Conservation (phyloP, 78 protist species). For the Diacronema lutheri region DNA sequence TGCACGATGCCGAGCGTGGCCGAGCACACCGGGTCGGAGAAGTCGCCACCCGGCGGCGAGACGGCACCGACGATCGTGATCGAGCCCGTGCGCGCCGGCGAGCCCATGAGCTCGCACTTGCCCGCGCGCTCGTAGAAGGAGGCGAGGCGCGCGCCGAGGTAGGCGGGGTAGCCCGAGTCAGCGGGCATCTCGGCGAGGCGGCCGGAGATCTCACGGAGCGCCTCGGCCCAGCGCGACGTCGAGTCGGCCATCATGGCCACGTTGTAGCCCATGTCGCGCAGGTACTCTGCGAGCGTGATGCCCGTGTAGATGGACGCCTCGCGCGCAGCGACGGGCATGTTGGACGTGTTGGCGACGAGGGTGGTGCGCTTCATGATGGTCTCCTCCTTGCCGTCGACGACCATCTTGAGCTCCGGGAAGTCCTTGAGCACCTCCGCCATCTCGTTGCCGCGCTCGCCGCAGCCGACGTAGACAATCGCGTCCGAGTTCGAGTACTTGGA, state of each 20-base stretch:
- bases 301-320: slow-evolving; percentile 99
- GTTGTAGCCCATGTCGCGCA: slow-evolving; percentile 98
- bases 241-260: slow-evolving; percentile 99
- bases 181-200: slow-evolving; percentile 99
- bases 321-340: slow-evolving; percentile 99
- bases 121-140: slow-evolving; percentile 99
- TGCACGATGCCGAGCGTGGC: slow-evolving; percentile 99
- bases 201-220: slow-evolving; percentile 99
- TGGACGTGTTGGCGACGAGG: slow-evolving; percentile 99
- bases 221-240: slow-evolving; percentile 99
- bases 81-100: slow-evolving; percentile 94
- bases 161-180: slow-evolving; percentile 99
- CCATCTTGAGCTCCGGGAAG: slow-evolving; percentile 74
- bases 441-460: slow-evolving; percentile 89
- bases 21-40: slow-evolving; percentile 98
- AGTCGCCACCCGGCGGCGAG: slow-evolving; percentile 99
- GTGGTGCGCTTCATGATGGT: slow-evolving; percentile 99
- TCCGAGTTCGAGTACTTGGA: slow-evolving; percentile 99
- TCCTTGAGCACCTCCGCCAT: slow-evolving; percentile 99
- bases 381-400: slow-evolving; percentile 69
- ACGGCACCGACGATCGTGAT: slow-evolving; percentile 99
- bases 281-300: slow-evolving; percentile 98
- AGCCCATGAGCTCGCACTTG: slow-evolving; percentile 85
- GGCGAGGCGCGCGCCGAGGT: slow-evolving; percentile 98
- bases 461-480: slow-evolving; percentile 98